Evolutionary conservation across 2,329 filamentous ascomycete species (phyloP).

Genomic region (Fusarium sp.): DNA sequence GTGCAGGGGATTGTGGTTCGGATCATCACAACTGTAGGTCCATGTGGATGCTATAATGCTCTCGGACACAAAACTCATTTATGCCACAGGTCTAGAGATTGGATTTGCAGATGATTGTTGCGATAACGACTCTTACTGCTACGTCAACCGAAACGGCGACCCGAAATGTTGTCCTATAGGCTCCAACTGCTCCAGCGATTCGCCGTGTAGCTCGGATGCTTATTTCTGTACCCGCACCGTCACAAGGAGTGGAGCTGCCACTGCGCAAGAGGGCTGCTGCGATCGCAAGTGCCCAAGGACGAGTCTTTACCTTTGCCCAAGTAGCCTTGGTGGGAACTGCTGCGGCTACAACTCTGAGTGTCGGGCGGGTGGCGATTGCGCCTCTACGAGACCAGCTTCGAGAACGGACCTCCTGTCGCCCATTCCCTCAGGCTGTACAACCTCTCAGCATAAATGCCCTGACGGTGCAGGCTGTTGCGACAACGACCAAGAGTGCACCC

Average conservation of each 20-base stretch:
- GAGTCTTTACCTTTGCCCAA: constrained; percentile 55
- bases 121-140: constrained; percentile 55
- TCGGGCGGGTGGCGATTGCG: constrained; percentile 46
- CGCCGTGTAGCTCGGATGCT: constrained; percentile 45
- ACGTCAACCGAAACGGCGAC: constrained; percentile 46
- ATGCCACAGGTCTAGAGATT: constrained; percentile 52
- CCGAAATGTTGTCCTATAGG: constrained; percentile 54
- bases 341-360: constrained; percentile 58
- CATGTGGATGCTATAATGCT: not conserved
- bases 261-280: constrained; percentile 48
- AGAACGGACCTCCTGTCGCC: constrained; percentile 44
- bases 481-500: constrained; percentile 53
- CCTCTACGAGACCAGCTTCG: constrained; percentile 42
- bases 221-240: constrained; percentile 47
- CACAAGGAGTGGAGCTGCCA: constrained; percentile 40
- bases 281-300: constrained; percentile 51
- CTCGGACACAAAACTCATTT: not conserved
- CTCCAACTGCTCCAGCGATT: constrained; percentile 51
- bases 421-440: constrained; percentile 54
- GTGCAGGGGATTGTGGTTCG: constrained; percentile 40
- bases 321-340: constrained; percentile 56
- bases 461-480: constrained; percentile 61
- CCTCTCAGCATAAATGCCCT: constrained; percentile 54
- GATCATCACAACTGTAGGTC: constrained; percentile 46
- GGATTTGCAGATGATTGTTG: constrained; percentile 52